Conservation (phyloP, 2,329 filamentous ascomycete species). For the Fusarium tricinctum region DNA sequence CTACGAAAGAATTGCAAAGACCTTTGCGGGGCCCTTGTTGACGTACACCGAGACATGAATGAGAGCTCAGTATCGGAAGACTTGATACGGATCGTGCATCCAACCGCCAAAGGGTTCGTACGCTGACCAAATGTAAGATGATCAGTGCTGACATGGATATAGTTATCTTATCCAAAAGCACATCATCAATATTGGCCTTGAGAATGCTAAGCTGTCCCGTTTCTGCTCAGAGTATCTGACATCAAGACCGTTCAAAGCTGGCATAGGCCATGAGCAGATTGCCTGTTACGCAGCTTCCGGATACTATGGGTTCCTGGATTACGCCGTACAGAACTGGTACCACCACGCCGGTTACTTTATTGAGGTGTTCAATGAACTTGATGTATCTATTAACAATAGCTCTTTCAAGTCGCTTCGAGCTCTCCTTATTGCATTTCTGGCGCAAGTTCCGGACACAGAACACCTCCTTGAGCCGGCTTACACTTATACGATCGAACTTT, state of each 20-base stretch:
- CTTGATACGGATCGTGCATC: constrained; percentile 23
- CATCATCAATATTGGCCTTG: neutral
- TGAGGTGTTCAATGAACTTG: neutral
- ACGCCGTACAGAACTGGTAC: constrained; percentile 27
- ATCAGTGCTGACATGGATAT: neutral
- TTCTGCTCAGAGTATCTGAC: constrained; percentile 21
- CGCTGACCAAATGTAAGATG: too few species aligned
- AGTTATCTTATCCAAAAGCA: constrained; percentile 15
- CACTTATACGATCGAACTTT: too few species aligned
- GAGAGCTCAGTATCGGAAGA: neutral
- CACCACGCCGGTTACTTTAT: constrained; percentile 5
- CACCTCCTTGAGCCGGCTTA: too few species aligned
- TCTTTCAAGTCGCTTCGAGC: neutral
- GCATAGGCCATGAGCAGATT: neutral
- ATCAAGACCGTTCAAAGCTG: constrained; percentile 12
- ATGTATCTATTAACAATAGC: neutral
- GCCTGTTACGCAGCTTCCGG: neutral
- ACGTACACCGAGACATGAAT: neutral
- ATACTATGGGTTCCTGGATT: constrained; percentile 25
- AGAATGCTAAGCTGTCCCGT: constrained; percentile 12
- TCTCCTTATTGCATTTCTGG: neutral
- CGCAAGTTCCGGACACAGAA: neutral
- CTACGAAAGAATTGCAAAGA: too few species aligned
- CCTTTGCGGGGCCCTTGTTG: too few species aligned
- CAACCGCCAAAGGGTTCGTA: constrained; percentile 13